Evolutionary conservation across 2,329 filamentous ascomycete genomes (phyloP).

Genomic region (Ceratocystis harringtonii): DNA sequence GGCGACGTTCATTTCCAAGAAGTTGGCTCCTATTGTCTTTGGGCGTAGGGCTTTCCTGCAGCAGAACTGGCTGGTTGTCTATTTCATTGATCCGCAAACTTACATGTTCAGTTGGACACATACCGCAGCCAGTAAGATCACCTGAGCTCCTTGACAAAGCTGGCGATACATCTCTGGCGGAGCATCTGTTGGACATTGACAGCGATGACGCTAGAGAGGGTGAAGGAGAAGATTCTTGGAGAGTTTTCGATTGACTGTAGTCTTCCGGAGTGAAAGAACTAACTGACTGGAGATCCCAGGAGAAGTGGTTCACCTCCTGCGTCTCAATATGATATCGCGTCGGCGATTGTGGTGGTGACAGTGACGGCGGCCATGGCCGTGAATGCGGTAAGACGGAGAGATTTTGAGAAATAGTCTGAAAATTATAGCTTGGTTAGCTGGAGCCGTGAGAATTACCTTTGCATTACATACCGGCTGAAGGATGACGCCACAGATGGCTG

Average conservation of each 20-base stretch:
- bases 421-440: too few relatives aligned
- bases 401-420: too few relatives aligned
- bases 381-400: neutral
- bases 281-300: constrained; percentile 11
- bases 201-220: neutral
- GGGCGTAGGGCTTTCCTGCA: neutral
- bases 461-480: too few relatives aligned
- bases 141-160: neutral
- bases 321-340: neutral
- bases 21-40: neutral
- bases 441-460: too few relatives aligned
- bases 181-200: neutral
- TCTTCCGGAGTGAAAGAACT: constrained; percentile 16
- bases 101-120: neutral
- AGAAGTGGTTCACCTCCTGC: neutral
- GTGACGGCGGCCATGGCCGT: neutral
- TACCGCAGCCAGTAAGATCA: neutral
- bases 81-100: neutral
- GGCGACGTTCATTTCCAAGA: neutral
- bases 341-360: neutral
- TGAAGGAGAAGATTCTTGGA: neutral
- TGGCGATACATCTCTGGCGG: neutral
- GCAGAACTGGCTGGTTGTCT: neutral
- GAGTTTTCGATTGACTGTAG: neutral
- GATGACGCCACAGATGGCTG: too few relatives aligned